Conservation (phyloP, 1,139 yeast genomes). For the Saccharomyces hybrid region DNA sequence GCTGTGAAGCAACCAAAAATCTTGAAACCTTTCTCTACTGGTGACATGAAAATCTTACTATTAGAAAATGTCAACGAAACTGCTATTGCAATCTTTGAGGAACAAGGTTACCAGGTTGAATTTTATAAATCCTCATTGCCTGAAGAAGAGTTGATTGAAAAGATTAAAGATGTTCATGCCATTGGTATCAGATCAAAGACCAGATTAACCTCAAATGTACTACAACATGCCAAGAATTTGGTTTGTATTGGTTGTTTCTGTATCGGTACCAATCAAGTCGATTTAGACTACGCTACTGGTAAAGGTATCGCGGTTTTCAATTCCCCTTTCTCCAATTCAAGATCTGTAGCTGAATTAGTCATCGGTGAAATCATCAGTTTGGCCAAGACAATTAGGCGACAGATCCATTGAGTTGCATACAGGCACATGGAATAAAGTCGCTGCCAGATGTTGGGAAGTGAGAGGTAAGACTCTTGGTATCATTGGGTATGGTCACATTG, state of each 20-base stretch:
- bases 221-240: constrained; percentile 80
- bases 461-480: constrained; percentile 98
- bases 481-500: constrained; percentile 97
- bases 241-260: constrained; percentile 96
- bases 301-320: constrained; percentile 94
- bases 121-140: constrained; percentile 82
- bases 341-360: constrained; percentile 97
- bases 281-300: constrained; percentile 83
- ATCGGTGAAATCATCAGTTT: constrained; percentile 89
- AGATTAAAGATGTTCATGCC: constrained; percentile 89
- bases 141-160: constrained; percentile 90
- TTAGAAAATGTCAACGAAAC: constrained; percentile 90
- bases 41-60: constrained; percentile 83
- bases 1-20: constrained; percentile 45
- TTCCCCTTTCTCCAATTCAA: constrained; percentile 96
- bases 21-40: constrained; percentile 28
- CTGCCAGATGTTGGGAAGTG: constrained; percentile 95
- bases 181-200: constrained; percentile 98
- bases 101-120: constrained; percentile 96
- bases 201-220: constrained; percentile 67
- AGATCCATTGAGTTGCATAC: constrained; percentile 93
- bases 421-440: constrained; percentile 96
- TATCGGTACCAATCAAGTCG: constrained; percentile 98
- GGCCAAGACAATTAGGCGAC: constrained; percentile 97
- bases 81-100: constrained; percentile 75